These are phyloP conservation scores for Penicillium silybi DNA, from an alignment of 495 filamentous ascomycete genomes.

Conservation along the genomic window DNA sequence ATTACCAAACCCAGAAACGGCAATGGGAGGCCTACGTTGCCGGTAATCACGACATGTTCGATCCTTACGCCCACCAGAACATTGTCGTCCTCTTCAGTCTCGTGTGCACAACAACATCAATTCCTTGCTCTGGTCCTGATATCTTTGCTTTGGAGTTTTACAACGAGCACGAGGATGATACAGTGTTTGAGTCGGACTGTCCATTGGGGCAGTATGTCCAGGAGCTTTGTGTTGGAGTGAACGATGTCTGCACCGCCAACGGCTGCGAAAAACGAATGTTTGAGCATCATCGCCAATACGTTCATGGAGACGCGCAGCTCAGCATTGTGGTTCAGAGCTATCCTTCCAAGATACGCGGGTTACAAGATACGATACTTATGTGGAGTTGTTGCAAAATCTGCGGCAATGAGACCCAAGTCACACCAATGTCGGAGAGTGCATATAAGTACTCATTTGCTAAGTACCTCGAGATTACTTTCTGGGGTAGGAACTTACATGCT, in stretches of 20 bases:
- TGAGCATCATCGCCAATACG: constrained; percentile 95
- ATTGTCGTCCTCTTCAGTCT: constrained; percentile 93
- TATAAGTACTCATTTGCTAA: constrained; percentile 99
- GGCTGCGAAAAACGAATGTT: constrained; percentile 86
- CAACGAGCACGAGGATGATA: constrained; percentile 70
- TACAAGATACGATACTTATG: constrained; percentile 85
- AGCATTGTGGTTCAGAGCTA: constrained; percentile 81
- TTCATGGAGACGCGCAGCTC: constrained; percentile 91
- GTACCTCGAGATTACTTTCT: constrained; percentile 94
- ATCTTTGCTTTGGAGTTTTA: constrained; percentile 86
- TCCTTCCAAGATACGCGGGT: constrained; percentile 62
- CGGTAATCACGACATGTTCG: constrained; percentile 79
- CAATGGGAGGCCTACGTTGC: constrained; percentile 94
- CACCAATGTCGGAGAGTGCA: constrained; percentile 89
- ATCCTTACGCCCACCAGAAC: constrained; percentile 90
- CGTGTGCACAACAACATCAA: constrained; percentile 84
- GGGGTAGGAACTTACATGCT: constrained; percentile 78
- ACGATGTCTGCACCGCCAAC: constrained; percentile 71
- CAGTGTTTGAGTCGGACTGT: constrained; percentile 74
- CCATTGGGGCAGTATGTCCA: constrained; percentile 96
- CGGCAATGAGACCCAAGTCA: constrained; percentile 79
- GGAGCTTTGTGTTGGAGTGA: constrained; percentile 73
- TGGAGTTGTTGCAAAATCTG: constrained; percentile 96
- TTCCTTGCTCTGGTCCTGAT: constrained; percentile 88
- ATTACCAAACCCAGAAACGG: constrained; percentile 88